Evolutionary conservation across 2,329 filamentous ascomycete genomes (phyloP), one percentile per base, ranked within the genome.

Genomic region (Beauveria medogensis): DNA sequence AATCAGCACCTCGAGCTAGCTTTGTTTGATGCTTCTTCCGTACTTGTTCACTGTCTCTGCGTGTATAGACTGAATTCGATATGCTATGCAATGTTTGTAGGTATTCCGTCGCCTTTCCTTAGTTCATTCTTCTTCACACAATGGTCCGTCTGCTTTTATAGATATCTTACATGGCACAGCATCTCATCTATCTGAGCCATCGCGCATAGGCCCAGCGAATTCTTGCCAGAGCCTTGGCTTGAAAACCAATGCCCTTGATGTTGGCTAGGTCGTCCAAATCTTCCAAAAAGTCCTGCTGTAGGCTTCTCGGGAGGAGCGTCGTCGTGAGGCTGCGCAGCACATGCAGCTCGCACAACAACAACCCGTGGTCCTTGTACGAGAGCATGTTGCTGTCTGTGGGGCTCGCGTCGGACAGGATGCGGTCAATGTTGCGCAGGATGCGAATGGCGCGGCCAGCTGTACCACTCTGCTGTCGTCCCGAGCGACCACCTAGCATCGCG

Each of bases 151-250:
- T 48, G 12, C 43, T 10, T 20, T 28, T 46, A 18, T 34, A 7
- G 2, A 28, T 48, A 56, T 56, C 28, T 24, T 58, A 28, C 50
- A 60, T 47, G 14, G 16, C 16, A 40, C 37, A 48, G 34, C 20
- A 20, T 37, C 28, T 52, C 20, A 10, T 53, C 66, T 70, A 78
- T 61, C 69, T 74, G 57, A 90, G 70, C 88, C 89, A 97, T 70
- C 87, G 87, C 2, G 84, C 84, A 77, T 97, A 97, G 4, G 89
- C 89, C 93, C 94, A 97, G 64, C 90, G 82, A 66, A 97, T 91
- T 63, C 94, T 82, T 67, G 92, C 85, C 59, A 96, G 77, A 48
- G 93, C 89, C 71, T 85, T 87, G 63, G 87, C 81, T 77, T 97
- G 93, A 67, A 86, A 82, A 68, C 87, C 83, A 56, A 96, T 82